phyloP scores from a whole-genome alignment of 2,329 filamentous ascomycete genomes.

The Aspergillus fumigatiaffinis region DNA sequence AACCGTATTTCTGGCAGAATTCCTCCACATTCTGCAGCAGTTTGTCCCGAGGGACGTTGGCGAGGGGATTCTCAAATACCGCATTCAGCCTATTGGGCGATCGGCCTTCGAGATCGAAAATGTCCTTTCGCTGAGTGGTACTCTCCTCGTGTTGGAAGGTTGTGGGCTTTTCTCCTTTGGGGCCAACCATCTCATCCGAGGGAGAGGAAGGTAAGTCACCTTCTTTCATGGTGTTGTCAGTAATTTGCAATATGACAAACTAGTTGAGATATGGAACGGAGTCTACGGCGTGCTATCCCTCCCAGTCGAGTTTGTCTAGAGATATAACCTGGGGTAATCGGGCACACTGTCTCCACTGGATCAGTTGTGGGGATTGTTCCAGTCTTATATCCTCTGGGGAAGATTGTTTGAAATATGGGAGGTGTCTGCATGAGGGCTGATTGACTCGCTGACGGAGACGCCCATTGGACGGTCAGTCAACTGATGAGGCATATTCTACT shows the following conservation, averaged over 20 bases:
- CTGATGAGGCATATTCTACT: neutral
- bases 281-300: neutral
- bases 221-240: neutral
- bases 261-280: neutral
- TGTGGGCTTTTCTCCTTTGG: constrained; percentile 9
- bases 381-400: neutral
- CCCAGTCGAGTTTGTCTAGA: no score
- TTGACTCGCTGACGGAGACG: neutral
- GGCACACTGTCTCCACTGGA: neutral
- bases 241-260: neutral
- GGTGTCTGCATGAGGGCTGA: neutral
- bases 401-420: neutral
- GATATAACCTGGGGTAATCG: neutral
- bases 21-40: constrained; percentile 53
- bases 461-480: neutral
- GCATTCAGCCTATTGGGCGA: constrained; percentile 27
- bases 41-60: constrained; percentile 48
- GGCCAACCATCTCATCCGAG: neutral
- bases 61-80: constrained; percentile 53
- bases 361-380: neutral
- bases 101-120: constrained; percentile 24
- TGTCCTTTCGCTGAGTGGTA: neutral
- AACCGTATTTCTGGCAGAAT: constrained; percentile 50
- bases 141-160: neutral
- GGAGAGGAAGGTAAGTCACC: neutral